Percentiles rank a stretch among this genome's conserved stretches.
Conservation (phyloP, 2,329 filamentous ascomycete genomes). For the Neopestalotiopsis clavispora region DNA sequence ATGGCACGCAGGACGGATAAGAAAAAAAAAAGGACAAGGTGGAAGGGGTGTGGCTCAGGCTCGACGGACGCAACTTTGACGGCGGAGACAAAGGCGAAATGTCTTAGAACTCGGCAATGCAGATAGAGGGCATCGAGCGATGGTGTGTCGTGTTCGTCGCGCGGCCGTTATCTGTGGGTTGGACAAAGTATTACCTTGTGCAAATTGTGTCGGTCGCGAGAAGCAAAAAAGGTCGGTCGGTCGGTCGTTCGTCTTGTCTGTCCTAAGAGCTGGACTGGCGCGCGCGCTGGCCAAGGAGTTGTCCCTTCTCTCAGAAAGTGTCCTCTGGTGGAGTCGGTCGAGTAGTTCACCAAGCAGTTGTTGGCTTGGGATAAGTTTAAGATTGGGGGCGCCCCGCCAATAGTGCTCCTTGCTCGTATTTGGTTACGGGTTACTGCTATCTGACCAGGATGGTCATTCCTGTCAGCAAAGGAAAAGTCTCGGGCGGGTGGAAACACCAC, state of each 20-base stretch:
- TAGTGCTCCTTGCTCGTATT: slow-evolving; percentile 3
- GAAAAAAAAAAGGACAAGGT: slow-evolving; percentile 16
- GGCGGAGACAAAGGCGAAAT: slow-evolving; percentile 7
- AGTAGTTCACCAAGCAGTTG: neutral
- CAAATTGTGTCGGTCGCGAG: neutral
- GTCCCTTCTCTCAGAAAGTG: neutral
- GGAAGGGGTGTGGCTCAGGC: slow-evolving; percentile 1
- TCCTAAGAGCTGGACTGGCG: neutral
- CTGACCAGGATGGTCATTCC: neutral
- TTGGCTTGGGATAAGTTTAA: neutral
- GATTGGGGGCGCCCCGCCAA: neutral
- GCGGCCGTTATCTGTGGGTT: neutral
- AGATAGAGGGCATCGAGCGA: neutral
- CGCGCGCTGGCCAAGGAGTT: neutral
- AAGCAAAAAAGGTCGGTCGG: neutral
- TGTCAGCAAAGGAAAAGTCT: neutral
- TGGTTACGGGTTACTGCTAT: neutral
- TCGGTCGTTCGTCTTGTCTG: neutral
- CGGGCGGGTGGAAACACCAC: neutral
- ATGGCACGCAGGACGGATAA: slow-evolving; percentile 19
- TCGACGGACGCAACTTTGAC: neutral
- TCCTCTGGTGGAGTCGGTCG: neutral
- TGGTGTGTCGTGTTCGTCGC: neutral
- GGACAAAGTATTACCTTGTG: neutral
- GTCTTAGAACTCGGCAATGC: slow-evolving; percentile 5